These are phyloP conservation scores for Fraxinus dipetala DNA, from an alignment of 305 asterid genomes.

Conservation along the genomic window DNA sequence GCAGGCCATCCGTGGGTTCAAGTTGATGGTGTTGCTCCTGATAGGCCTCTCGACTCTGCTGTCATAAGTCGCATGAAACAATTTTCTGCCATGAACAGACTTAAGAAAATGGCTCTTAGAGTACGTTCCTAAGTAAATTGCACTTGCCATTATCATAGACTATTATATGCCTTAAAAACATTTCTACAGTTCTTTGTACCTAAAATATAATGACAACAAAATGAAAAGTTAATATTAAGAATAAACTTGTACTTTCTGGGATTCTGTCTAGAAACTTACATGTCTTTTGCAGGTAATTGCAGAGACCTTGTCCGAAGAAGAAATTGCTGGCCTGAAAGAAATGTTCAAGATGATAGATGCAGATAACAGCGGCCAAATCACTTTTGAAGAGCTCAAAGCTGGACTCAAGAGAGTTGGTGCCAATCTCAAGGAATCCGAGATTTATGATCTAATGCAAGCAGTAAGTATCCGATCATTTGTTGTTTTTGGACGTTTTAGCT, in stretches of 20 bases:
- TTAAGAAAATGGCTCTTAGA: constrained; percentile 76
- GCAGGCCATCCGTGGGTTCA: constrained; percentile 82
- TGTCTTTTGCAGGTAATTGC: constrained; percentile 58
- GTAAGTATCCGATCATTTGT: constrained; percentile 35
- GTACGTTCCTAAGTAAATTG: constrained; percentile 32
- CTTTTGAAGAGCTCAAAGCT: constrained; percentile 76
- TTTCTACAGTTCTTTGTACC: neutral
- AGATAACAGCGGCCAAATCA: constrained; percentile 69
- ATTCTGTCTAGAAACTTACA: neutral
- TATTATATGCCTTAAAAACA: neutral
- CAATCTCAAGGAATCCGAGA: constrained; percentile 66
- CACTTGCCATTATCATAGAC: neutral
- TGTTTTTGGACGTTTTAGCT: neutral
- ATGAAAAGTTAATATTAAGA: neutral
- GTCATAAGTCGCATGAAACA: constrained; percentile 72
- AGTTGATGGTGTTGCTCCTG: constrained; percentile 75
- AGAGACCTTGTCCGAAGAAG: constrained; percentile 69
- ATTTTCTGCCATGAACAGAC: constrained; percentile 73
- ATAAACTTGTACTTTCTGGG: neutral
- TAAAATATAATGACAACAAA: neutral
- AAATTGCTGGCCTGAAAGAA: constrained; percentile 66
- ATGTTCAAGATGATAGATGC: constrained; percentile 73
- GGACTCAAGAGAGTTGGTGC: constrained; percentile 74
- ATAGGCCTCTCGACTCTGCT: constrained; percentile 70
- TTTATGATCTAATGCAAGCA: constrained; percentile 75